A percentile compares a stretch with the other conserved stretches of the same genome.
Conservation (phyloP, 768 basidiomycete genomes). For the Leccinum obscurum region DNA sequence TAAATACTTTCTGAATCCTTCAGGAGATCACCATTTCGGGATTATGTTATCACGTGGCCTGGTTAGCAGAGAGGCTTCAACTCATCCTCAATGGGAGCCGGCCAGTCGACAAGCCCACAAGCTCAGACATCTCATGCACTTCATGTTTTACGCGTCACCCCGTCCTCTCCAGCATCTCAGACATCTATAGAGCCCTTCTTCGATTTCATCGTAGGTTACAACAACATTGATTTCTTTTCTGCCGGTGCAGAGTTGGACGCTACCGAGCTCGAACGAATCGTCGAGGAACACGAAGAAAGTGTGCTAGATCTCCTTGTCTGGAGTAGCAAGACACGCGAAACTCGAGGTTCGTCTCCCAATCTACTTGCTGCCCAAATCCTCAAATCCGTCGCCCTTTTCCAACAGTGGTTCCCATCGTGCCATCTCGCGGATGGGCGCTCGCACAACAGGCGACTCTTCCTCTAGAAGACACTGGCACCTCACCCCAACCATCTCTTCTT, state of each 20-base stretch:
- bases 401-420: slow-evolving; percentile 79
- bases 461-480: slow-evolving; percentile 41
- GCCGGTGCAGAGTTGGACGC: slow-evolving; percentile 60
- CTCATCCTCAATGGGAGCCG: slow-evolving; percentile 59
- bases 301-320: slow-evolving; percentile 74
- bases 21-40: slow-evolving; percentile 9
- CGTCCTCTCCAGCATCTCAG: slow-evolving; percentile 83
- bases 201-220: slow-evolving; percentile 91
- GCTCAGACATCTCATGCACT: slow-evolving; percentile 50
- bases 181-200: slow-evolving; percentile 91
- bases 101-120: slow-evolving; percentile 59
- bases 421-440: slow-evolving; percentile 83
- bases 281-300: slow-evolving; percentile 76
- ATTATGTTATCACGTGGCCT: not conserved
- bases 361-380: not conserved
- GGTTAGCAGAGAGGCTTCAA: not conserved
- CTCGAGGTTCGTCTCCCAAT: slow-evolving; percentile 52
- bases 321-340: slow-evolving; percentile 76
- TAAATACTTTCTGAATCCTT: not conserved
- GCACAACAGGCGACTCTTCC: slow-evolving; percentile 38
- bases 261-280: slow-evolving; percentile 72
- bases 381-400: slow-evolving; percentile 1
- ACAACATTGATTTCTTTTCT: slow-evolving; percentile 59
- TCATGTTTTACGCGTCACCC: slow-evolving; percentile 88
- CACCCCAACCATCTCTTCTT: slow-evolving; percentile 80